phyloP scores from a whole-genome alignment of 192 early-diverging fungal species.

The Coemansia biformis region DNA sequence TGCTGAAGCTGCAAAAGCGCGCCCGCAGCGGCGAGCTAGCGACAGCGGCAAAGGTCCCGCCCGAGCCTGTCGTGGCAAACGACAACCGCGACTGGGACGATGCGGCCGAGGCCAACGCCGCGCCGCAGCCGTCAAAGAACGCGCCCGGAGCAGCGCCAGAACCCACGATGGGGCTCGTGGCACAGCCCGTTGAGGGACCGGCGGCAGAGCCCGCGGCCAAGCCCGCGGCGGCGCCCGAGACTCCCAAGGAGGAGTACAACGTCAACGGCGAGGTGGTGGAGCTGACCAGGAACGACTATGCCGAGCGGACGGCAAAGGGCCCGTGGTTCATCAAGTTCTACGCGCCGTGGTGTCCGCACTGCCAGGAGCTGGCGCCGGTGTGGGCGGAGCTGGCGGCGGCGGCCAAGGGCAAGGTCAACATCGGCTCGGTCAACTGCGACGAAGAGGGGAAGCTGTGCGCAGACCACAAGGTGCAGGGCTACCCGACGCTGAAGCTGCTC shows the following conservation, averaged over 20 bases:
- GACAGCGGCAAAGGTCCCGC: background rate
- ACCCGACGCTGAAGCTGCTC: constrained; percentile 79
- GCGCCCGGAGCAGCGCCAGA: constrained; percentile 1
- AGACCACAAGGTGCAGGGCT: constrained; percentile 67
- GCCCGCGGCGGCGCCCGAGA: background rate
- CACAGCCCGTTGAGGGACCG: no score
- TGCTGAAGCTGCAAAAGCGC: constrained; percentile 24
- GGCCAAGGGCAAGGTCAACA: constrained; percentile 66
- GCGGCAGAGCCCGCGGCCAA: background rate
- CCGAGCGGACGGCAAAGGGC: constrained; percentile 48
- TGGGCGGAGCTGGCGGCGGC: constrained; percentile 65
- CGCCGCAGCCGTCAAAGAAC: constrained; percentile 1
- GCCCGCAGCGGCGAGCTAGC: constrained; percentile 23
- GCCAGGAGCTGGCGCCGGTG: constrained; percentile 74
- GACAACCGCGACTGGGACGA: constrained; percentile 43
- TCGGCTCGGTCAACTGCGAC: constrained; percentile 85
- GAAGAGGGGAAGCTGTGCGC: constrained; percentile 56
- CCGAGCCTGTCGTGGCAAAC: constrained; percentile 30
- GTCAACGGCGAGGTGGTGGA: constrained; percentile 52
- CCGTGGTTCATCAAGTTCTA: constrained; percentile 88
- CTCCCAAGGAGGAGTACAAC: constrained; percentile 37
- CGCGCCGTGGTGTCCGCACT: constrained; percentile 87
- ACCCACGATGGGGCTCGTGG: no score
- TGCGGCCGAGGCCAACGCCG: constrained; percentile 14
- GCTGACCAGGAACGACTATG: constrained; percentile 55